Conservation (phyloP, 306 rosid genomes). For the Begonia fuchsioides region DNA sequence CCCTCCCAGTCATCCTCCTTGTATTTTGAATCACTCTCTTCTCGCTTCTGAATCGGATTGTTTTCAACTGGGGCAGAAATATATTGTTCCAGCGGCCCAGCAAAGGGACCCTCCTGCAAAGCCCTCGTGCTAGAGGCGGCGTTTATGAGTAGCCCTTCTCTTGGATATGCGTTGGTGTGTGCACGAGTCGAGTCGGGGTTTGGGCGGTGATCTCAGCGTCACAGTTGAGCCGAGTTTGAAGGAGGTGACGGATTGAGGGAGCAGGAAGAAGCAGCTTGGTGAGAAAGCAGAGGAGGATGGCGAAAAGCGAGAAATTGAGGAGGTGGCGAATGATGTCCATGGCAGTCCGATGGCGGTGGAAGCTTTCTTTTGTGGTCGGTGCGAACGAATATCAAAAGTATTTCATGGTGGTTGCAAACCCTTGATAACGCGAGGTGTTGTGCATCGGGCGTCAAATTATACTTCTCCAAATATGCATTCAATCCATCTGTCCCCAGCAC, state of each 20-base stretch:
- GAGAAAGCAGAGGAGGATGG: slow-evolving; percentile 2
- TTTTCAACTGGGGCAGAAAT: slow-evolving; percentile 13
- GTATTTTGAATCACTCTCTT: slow-evolving; percentile 8
- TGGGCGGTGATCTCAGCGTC: no score
- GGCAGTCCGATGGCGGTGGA: background rate
- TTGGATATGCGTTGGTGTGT: background rate
- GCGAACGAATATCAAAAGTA: slow-evolving; percentile 6
- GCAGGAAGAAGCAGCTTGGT: no score
- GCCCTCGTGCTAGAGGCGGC: background rate
- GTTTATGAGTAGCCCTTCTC: background rate
- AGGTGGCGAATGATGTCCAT: no score
- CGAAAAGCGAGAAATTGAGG: slow-evolving; percentile 1
- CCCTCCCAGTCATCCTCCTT: slow-evolving; percentile 76
- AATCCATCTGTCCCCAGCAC: slow-evolving; percentile 28
- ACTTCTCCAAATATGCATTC: slow-evolving; percentile 21
- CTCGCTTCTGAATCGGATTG: slow-evolving; percentile 8
- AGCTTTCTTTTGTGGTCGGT: slow-evolving; percentile 6
- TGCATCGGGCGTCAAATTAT: slow-evolving; percentile 22
- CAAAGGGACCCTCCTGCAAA: slow-evolving; percentile 2
- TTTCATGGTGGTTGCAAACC: slow-evolving; percentile 14
- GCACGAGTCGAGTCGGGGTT: no score
- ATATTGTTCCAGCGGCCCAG: slow-evolving; percentile 12
- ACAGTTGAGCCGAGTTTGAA: no score
- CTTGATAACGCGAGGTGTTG: slow-evolving; percentile 15
- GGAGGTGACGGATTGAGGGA: no score